Percentiles rank a stretch among this genome's conserved stretches.
phyloP scores from a whole-genome alignment of 768 basidiomycete species.

The Podaxis pistillaris region DNA sequence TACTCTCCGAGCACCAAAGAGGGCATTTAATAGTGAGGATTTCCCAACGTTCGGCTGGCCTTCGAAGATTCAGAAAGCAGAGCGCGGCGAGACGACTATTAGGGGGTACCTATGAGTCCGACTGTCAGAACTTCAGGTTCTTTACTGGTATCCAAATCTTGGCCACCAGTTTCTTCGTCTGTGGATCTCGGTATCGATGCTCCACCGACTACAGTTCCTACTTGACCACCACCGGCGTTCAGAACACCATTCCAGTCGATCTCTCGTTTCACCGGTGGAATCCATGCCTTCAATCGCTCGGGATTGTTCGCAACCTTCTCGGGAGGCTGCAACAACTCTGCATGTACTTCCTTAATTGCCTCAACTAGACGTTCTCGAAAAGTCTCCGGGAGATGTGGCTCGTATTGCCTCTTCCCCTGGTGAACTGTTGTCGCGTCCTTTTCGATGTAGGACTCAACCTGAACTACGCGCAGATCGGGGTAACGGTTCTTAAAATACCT shows the following conservation, averaged over 20 bases:
- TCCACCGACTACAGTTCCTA: constrained; percentile 44
- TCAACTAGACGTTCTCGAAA: constrained; percentile 65
- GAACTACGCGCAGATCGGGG: constrained; percentile 60
- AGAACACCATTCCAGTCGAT: constrained; percentile 77
- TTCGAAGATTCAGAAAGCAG: constrained; percentile 21
- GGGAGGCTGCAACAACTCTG: constrained; percentile 68
- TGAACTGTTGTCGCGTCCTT: constrained; percentile 38
- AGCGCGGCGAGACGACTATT: too few relatives aligned
- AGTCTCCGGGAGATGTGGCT: constrained; percentile 66
- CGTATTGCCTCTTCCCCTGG: constrained; percentile 48
- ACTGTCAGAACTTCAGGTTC: constrained; percentile 65
- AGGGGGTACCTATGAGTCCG: constrained; percentile 67
- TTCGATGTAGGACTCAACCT: constrained; percentile 74
- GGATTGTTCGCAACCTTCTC: constrained; percentile 47
- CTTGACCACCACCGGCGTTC: constrained; percentile 39
- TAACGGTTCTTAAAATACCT: constrained; percentile 51
- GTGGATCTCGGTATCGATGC: constrained; percentile 31
- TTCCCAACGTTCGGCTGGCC: constrained; percentile 98
- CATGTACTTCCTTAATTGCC: constrained; percentile 65
- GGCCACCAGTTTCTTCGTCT: constrained; percentile 18
- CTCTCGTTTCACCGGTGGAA: constrained; percentile 54
- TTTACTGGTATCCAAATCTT: constrained; percentile 24
- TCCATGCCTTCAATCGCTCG: constrained; percentile 58
- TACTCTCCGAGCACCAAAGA: constrained; percentile 79
- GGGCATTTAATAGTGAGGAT: constrained; percentile 86